These are phyloP conservation scores for Knufia petricola DNA, from an alignment of 2,329 filamentous ascomycete species.

Conservation along the genomic window DNA sequence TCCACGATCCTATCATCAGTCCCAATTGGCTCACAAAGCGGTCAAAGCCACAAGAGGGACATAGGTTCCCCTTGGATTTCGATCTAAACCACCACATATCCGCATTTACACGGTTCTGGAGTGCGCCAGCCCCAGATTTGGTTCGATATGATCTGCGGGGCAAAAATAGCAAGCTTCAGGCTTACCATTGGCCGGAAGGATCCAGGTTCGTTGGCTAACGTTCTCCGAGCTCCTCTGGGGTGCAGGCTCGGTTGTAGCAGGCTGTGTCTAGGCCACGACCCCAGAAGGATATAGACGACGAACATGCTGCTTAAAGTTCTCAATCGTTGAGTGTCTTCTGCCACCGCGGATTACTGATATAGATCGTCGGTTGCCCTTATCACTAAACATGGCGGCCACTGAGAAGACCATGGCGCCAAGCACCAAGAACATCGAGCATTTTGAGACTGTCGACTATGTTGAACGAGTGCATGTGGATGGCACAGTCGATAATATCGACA, in stretches of 20 bases:
- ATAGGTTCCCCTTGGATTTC: too few species aligned
- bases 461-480: constrained; percentile 1
- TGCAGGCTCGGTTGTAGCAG: not conserved
- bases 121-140: too few species aligned
- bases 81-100: too few species aligned
- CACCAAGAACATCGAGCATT: too few species aligned
- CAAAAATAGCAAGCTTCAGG: too few species aligned
- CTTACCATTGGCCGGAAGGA: too few species aligned
- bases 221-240: not conserved
- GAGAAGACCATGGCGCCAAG: not conserved
- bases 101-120: too few species aligned
- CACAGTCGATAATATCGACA: not conserved
- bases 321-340: not conserved
- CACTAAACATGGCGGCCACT: not conserved
- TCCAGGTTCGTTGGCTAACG: not conserved
- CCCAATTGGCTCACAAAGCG: too few species aligned
- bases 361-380: not conserved
- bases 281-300: not conserved
- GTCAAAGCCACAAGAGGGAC: too few species aligned
- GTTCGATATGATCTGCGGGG: too few species aligned
- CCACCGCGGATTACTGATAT: not conserved
- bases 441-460: not conserved
- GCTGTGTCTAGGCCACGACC: not conserved
- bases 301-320: not conserved
- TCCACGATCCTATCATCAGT: too few species aligned